Conservation (phyloP, 352 stramenopile genomes). For the Pythium grandisporangium region DNA sequence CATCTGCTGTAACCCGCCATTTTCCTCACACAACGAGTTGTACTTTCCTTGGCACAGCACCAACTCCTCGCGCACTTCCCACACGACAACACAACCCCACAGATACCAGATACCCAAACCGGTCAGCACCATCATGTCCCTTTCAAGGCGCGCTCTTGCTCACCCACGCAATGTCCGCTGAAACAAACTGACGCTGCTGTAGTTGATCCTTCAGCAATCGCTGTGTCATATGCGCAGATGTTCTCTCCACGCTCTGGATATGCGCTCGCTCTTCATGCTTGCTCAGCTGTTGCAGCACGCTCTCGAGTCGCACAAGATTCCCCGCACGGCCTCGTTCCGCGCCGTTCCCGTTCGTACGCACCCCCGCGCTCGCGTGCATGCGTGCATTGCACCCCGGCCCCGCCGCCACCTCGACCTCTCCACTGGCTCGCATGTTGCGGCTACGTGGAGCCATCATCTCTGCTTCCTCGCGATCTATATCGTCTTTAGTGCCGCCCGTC, state of each 20-base stretch:
- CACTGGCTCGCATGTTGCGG: no score
- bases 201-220: slow-evolving; percentile 53
- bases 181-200: slow-evolving; percentile 18
- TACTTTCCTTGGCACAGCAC: slow-evolving; percentile 27
- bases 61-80: slow-evolving; percentile 48
- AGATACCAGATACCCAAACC: no score
- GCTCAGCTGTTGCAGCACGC: slow-evolving; percentile 39
- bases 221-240: slow-evolving; percentile 30
- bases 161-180: neutral
- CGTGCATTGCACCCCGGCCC: no score
- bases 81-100: neutral
- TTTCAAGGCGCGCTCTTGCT: no score
- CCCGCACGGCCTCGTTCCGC: slow-evolving; percentile 6
- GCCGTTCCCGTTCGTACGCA: no score
- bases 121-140: no score
- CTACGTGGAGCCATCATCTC: no score
- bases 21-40: slow-evolving; percentile 42
- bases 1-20: slow-evolving; percentile 39
- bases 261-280: slow-evolving; percentile 35
- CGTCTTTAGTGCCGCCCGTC: no score
- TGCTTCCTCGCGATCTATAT: no score
- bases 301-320: slow-evolving; percentile 38
- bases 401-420: no score
- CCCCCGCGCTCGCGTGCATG: no score
- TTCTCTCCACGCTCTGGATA: slow-evolving; percentile 30